These are phyloP conservation scores for Populus tremula DNA, from an alignment of 345 rosid genomes.

Conservation along the genomic window DNA sequence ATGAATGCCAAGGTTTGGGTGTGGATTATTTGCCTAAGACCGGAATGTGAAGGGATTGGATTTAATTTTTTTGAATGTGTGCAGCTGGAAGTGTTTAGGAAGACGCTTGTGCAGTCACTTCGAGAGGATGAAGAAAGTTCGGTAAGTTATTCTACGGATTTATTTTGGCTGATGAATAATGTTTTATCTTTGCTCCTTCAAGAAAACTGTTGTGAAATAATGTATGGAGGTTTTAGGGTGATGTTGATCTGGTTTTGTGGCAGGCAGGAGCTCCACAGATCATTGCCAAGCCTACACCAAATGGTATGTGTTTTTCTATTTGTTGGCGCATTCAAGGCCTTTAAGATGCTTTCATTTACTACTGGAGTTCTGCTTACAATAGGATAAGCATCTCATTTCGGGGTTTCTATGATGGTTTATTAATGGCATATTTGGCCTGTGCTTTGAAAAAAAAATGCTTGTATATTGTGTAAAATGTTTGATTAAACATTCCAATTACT, in stretches of 20 bases:
- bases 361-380: no score
- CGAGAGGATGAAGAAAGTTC: slow-evolving; percentile 75
- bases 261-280: slow-evolving; percentile 58
- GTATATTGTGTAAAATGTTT: not conserved
- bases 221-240: slow-evolving; percentile 3
- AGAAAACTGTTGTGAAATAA: not conserved
- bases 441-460: no score
- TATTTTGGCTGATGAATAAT: not conserved
- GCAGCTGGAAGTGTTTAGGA: slow-evolving; percentile 88
- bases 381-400: not conserved
- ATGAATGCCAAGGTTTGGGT: no score
- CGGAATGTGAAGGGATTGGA: no score
- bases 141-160: slow-evolving; percentile 28
- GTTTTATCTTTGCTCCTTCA: not conserved
- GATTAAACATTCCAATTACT: not conserved
- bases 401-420: no score
- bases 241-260: slow-evolving; percentile 13
- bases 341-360: not conserved
- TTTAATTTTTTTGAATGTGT: not conserved
- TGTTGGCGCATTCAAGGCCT: not conserved
- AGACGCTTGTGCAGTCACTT: slow-evolving; percentile 88
- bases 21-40: no score
- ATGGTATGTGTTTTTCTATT: slow-evolving; percentile 30
- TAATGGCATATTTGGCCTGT: no score
- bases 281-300: slow-evolving; percentile 75